Conservation (phyloP, 2,329 filamentous ascomycete species). For the Fusarium sp. region DNA sequence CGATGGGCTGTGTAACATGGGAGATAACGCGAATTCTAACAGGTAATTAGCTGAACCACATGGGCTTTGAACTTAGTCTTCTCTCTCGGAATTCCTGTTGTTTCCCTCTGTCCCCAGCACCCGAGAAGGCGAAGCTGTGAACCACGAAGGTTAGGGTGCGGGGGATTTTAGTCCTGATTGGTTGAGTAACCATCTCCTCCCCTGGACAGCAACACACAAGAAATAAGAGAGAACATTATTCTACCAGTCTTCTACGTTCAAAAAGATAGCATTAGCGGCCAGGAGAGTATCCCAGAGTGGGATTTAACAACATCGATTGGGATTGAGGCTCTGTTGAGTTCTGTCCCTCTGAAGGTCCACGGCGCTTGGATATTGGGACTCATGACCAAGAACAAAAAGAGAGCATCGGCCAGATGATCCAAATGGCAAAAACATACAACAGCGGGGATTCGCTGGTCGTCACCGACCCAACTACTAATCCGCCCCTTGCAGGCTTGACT, state of each 20-base stretch:
- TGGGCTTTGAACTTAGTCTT: too few relatives aligned
- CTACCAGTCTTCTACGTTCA: too few relatives aligned
- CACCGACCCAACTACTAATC: constrained; percentile 1
- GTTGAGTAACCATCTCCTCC: neutral
- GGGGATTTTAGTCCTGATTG: neutral
- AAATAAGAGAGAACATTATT: too few relatives aligned
- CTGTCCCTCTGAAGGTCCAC: neutral
- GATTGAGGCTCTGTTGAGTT: neutral
- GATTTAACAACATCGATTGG: neutral
- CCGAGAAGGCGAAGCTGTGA: neutral
- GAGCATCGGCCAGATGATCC: neutral
- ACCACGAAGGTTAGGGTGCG: neutral
- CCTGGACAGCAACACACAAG: neutral
- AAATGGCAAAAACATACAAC: neutral
- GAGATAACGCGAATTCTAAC: too few relatives aligned
- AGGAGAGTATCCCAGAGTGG: too few relatives aligned
- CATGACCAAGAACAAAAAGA: neutral
- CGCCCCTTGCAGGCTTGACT: neutral
- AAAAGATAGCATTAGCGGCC: too few relatives aligned
- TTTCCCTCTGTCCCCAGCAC: neutral
- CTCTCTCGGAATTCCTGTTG: neutral
- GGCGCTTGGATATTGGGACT: rapidly evolving
- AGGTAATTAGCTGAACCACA: too few relatives aligned
- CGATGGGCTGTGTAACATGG: too few relatives aligned
- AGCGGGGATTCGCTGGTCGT: neutral